phyloP scores from a whole-genome alignment of 257 asterid genomes.

The Solanum tacnaense region DNA sequence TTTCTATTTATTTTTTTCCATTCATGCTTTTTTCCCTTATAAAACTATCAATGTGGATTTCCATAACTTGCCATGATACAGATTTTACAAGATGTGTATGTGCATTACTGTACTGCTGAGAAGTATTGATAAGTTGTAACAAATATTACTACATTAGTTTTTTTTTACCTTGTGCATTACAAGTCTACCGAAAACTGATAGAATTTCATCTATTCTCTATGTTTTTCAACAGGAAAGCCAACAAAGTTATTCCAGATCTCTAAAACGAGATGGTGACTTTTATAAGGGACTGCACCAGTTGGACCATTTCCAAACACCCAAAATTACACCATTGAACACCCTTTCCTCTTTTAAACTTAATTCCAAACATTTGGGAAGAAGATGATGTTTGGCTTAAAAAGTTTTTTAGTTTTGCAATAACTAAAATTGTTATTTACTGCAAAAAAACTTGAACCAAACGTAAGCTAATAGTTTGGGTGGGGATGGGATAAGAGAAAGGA shows the following conservation, averaged over 20 bases:
- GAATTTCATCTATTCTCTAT: conserved; percentile 25
- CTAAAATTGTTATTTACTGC: not conserved
- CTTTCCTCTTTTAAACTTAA: not conserved
- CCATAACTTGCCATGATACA: not conserved
- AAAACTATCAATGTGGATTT: not conserved
- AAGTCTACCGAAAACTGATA: conserved; percentile 55
- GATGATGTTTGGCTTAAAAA: not conserved
- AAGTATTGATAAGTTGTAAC: not conserved
- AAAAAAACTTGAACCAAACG: not conserved
- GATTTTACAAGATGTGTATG: not conserved
- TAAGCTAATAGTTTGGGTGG: not conserved
- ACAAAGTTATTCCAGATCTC: conserved; percentile 49
- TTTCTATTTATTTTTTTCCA: not conserved
- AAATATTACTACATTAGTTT: not conserved
- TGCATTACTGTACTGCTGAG: not conserved
- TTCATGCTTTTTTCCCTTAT: not conserved
- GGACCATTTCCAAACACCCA: conserved; percentile 25
- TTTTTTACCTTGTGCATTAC: not conserved
- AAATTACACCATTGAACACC: not conserved
- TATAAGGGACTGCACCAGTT: conserved; percentile 39
- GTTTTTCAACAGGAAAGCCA: conserved; percentile 73
- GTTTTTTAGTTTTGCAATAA: not conserved
- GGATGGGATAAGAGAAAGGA: not conserved
- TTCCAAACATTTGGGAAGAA: not conserved
- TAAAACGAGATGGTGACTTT: conserved; percentile 64